Base-by-base conservation (phyloP, 2,329 filamentous ascomycete genomes). In the Talaromyces albobiverticillius region DNA sequence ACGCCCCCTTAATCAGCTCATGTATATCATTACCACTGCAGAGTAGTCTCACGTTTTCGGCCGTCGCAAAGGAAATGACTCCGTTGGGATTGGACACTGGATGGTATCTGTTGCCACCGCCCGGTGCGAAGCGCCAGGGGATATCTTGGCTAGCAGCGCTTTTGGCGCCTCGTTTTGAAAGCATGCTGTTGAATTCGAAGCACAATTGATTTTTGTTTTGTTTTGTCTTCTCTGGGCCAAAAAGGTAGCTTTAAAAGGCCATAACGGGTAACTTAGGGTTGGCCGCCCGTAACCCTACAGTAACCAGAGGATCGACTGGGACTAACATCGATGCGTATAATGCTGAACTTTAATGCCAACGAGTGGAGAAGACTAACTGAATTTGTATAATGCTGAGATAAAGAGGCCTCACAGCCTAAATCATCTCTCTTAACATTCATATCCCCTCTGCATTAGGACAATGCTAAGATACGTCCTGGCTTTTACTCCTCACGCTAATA, bases 41-140 rank as follows among this genome's bases (percentile, higher is more conserved):
- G 29, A 18, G n/a, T 22, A 36, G 26, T 2, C 51, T 23, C 36
- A 46, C 51, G 26, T 53, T 53, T 22, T 53, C 51, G 5, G 51
- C 51, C 13, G 31, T 31, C 25, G 41, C 51, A 25, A 53, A 47
- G 20, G 51, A 36, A 4, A 53, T 46, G n/a, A 53, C 7, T 5
- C 51, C 51, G 25, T 16, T 10, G 16, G 51, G 51, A 20, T 53
- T 53, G 11, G 11, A 38, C 20, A 32, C 29, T 1, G 25, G 16
- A 25, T 53, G 22, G 38, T 53, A 53, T 16, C 34, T 29, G 38
- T 50, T 40, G 14, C 16, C 38, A 11, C 29, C 36, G 16, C 26
- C 36, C 1, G 41, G 40, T 11, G 51, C 51, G 46, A 45, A 53
- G n/a, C 51, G 41, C 51, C 51, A 53, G 22, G 51, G 51, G 16